A percentile compares a stretch with the other conserved stretches of the same genome.
These are phyloP conservation scores for Aspergillus cejpii DNA, from an alignment of 2,329 filamentous ascomycete species.

Conservation along the genomic window DNA sequence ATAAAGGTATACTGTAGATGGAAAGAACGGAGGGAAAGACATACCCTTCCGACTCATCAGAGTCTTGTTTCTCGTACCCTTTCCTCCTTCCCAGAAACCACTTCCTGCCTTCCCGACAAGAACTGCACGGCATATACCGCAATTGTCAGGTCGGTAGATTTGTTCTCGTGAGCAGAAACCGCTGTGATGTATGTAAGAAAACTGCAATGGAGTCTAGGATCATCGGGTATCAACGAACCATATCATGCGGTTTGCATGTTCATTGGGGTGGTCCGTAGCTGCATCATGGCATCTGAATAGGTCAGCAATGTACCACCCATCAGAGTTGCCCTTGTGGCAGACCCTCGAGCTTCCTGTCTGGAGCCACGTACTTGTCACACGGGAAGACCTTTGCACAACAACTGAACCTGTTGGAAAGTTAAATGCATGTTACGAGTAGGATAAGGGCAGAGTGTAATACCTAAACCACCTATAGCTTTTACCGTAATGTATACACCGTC, in stretches of 20 bases:
- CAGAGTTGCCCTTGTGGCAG: neutral
- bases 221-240: constrained; percentile 43
- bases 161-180: constrained; percentile 75
- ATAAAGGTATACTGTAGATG: too few relatives aligned
- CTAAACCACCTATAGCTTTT: constrained; percentile 54
- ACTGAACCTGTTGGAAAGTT: constrained; percentile 41
- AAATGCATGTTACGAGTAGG: neutral
- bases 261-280: constrained; percentile 63
- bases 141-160: constrained; percentile 69
- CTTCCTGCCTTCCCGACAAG: constrained; percentile 60
- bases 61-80: constrained; percentile 65
- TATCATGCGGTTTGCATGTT: constrained; percentile 79
- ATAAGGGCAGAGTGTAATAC: constrained; percentile 23
- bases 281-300: constrained; percentile 62
- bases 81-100: constrained; percentile 84
- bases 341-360: neutral
- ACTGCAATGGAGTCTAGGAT: neutral
- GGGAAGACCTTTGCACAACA: constrained; percentile 53
- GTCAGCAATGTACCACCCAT: constrained; percentile 3
- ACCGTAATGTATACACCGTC: constrained; percentile 49
- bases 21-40: constrained; percentile 7
- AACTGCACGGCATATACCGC: constrained; percentile 63
- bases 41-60: constrained; percentile 64
- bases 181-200: constrained; percentile 21
- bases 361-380: constrained; percentile 47